These are phyloP conservation scores for Barbatosphaeria neglecta DNA, from an alignment of 495 filamentous ascomycete genomes.

Conservation along the genomic window DNA sequence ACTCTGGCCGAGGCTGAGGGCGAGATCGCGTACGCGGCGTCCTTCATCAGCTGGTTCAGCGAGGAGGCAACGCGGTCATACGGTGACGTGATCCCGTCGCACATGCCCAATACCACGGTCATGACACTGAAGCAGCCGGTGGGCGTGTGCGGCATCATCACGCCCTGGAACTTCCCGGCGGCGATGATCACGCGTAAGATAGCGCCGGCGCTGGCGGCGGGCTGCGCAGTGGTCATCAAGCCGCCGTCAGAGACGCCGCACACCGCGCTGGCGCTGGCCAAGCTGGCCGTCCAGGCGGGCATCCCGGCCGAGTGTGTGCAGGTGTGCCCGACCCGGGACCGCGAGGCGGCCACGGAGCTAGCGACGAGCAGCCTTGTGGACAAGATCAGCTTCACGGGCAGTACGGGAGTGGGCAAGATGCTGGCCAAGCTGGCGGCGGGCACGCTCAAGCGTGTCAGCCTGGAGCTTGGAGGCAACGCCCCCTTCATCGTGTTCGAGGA, in stretches of 20 bases:
- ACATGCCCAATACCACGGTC: slow-evolving; percentile 5
- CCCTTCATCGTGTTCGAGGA: slow-evolving; percentile 68
- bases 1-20: slow-evolving; percentile 41
- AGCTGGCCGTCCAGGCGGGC: slow-evolving; percentile 47
- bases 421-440: slow-evolving; percentile 28
- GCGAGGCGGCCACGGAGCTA: slow-evolving; percentile 48
- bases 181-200: slow-evolving; percentile 32
- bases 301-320: slow-evolving; percentile 49
- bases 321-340: slow-evolving; percentile 50
- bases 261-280: slow-evolving; percentile 41
- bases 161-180: slow-evolving; percentile 31
- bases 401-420: slow-evolving; percentile 16
- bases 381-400: slow-evolving; percentile 64
- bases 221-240: slow-evolving; percentile 42
- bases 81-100: slow-evolving; percentile 40
- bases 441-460: slow-evolving; percentile 58
- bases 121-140: slow-evolving; percentile 20
- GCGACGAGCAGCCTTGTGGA: slow-evolving; percentile 51
- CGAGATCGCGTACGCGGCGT: slow-evolving; percentile 42
- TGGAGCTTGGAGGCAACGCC: slow-evolving; percentile 66
- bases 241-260: slow-evolving; percentile 57
- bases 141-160: slow-evolving; percentile 24
- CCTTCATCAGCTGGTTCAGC: slow-evolving; percentile 50
- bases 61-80: slow-evolving; percentile 46
- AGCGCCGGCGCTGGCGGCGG: slow-evolving; percentile 24